Evolutionary conservation across 305 asterid species (phyloP).

Genomic region (Euphrasia arctica): DNA sequence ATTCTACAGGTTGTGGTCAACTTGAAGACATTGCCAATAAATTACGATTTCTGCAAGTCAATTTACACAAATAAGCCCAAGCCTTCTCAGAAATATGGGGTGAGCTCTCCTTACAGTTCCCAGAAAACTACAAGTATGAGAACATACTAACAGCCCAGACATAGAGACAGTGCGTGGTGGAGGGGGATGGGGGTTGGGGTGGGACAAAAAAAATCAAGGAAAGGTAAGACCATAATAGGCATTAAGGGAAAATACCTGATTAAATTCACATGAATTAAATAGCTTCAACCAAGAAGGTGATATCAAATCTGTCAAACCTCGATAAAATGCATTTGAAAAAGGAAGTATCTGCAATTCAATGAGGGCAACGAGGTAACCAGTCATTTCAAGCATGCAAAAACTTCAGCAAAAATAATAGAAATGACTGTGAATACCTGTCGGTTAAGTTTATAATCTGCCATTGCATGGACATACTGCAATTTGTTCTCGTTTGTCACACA

Average conservation of each 20-base stretch:
- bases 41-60: not conserved
- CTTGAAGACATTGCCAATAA: slow-evolving; percentile 9
- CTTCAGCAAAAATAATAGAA: slow-evolving; percentile 19
- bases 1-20: slow-evolving; percentile 6
- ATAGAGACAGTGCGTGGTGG: not conserved
- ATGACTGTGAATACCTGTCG: slow-evolving; percentile 57
- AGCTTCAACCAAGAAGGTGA: slow-evolving; percentile 96
- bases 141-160: slow-evolving; percentile 20
- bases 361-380: slow-evolving; percentile 30
- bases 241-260: slow-evolving; percentile 62
- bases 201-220: slow-evolving; percentile 15
- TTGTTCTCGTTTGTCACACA: slow-evolving; percentile 85
- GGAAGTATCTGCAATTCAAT: slow-evolving; percentile 75
- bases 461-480: slow-evolving; percentile 93
- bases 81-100: slow-evolving; percentile 1
- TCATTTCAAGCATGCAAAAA: slow-evolving; percentile 26
- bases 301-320: slow-evolving; percentile 89
- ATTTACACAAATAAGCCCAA: slow-evolving; percentile 7
- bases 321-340: slow-evolving; percentile 89
- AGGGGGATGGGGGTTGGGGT: not conserved
- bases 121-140: slow-evolving; percentile 16
- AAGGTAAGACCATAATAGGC: slow-evolving; percentile 8
- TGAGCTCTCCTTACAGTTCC: slow-evolving; percentile 21
- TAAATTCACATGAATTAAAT: slow-evolving; percentile 91
- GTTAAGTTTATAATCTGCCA: slow-evolving; percentile 96